Conservation (phyloP, 805 yeast genomes). For the Candida ulmi region DNA sequence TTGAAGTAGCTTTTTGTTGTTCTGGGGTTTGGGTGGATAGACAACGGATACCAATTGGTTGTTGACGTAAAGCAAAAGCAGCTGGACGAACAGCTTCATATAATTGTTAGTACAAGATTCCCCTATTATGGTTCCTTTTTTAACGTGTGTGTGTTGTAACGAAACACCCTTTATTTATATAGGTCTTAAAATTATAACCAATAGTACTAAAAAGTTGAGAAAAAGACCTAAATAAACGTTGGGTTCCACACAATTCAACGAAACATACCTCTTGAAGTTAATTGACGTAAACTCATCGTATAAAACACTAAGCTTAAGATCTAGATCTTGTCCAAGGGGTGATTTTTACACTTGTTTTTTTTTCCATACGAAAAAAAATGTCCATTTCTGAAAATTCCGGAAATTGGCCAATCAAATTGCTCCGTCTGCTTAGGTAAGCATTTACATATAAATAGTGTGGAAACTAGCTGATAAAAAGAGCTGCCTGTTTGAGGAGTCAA, state of each 20-base stretch:
- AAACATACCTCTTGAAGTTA: conserved; percentile 25
- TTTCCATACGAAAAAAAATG: background rate
- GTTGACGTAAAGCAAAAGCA: conserved; percentile 28
- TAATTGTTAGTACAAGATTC: conserved; percentile 3
- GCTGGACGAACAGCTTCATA: conserved; percentile 20
- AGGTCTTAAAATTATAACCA: too few species aligned
- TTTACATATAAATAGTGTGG: too few species aligned
- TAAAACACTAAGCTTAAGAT: background rate
- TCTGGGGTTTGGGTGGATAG: conserved; percentile 61
- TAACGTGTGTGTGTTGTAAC: too few species aligned
- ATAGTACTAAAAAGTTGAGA: background rate
- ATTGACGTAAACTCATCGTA: conserved; percentile 23
- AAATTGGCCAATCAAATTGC: background rate
- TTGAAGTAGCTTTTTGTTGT: conserved; percentile 88
- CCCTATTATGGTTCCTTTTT: too few species aligned
- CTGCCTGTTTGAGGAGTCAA: too few species aligned
- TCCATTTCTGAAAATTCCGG: background rate
- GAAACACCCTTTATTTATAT: too few species aligned
- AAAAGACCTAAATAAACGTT: background rate
- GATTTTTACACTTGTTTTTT: background rate
- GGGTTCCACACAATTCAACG: background rate
- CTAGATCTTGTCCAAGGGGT: background rate
- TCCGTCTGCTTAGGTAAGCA: too few species aligned
- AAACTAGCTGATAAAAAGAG: too few species aligned
- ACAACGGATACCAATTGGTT: conserved; percentile 55